A percentile compares a stretch with the other conserved stretches of the same genome.
Evolutionary conservation across 805 yeast species (phyloP).

Genomic region (Monosporozyma aerobia): DNA sequence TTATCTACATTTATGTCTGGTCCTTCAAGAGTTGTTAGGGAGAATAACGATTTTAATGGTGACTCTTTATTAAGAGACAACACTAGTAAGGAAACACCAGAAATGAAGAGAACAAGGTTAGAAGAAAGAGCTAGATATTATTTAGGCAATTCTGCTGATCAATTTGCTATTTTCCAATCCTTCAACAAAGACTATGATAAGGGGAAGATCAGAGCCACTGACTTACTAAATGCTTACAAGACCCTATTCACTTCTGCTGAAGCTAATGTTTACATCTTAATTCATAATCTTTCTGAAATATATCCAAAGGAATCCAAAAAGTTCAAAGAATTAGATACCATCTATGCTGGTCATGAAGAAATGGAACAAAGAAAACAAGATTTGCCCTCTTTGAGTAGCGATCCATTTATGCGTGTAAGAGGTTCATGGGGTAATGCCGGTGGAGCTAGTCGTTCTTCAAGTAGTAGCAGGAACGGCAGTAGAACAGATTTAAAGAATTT

Average conservation of each 20-base stretch:
- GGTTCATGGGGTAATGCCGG: conserved; percentile 27
- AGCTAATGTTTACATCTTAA: conserved; percentile 47
- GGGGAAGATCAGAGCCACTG: conserved; percentile 39
- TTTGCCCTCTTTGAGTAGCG: conserved; percentile 22
- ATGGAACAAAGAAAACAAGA: conserved; percentile 14
- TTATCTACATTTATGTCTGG: conserved; percentile 47
- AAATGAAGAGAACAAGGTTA: conserved; percentile 49
- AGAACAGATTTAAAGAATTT: conserved; percentile 17
- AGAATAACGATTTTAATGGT: conserved; percentile 3
- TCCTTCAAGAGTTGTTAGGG: conserved; percentile 22
- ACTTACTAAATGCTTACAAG: conserved; percentile 39
- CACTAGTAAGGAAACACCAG: conserved; percentile 30
- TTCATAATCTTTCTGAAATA: conserved; percentile 53
- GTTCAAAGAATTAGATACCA: conserved; percentile 31
- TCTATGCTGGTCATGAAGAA: conserved; percentile 24
- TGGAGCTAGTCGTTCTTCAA: conserved; percentile 2
- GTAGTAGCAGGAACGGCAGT: conserved; percentile 4
- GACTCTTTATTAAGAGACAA: not conserved
- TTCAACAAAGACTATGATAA: conserved; percentile 41
- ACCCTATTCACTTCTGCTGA: conserved; percentile 36
- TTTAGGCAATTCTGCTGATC: conserved; percentile 42
- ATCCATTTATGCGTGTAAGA: conserved; percentile 14
- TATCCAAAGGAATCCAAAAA: conserved; percentile 40
- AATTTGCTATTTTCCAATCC: conserved; percentile 40
- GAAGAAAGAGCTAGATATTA: conserved; percentile 84